A percentile compares a stretch with the other conserved stretches of the same genome.
phyloP scores from a whole-genome alignment of 1,284 basidiomycete genomes.

The Trichosporon faecale region DNA sequence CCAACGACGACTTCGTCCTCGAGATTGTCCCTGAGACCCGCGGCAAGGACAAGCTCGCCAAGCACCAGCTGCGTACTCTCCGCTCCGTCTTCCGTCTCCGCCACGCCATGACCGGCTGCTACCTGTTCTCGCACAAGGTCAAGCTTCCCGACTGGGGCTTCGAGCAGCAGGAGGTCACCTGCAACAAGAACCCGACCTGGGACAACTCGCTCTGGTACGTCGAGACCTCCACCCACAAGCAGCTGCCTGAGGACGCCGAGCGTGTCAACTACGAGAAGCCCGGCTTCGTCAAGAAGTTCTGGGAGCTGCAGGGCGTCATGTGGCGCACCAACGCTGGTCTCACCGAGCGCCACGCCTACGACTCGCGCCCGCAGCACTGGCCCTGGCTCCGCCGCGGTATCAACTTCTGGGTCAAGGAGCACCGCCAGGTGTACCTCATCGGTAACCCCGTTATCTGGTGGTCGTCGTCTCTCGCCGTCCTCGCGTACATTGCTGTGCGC shows the following conservation, averaged over 20 bases:
- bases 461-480: constrained; percentile 68
- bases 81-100: constrained; percentile 78
- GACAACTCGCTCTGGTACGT: constrained; percentile 92
- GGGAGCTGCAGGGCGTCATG: constrained; percentile 91
- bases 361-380: constrained; percentile 88
- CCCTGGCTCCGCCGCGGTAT: constrained; percentile 86
- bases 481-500: constrained; percentile 65
- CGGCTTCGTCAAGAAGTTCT: constrained; percentile 84
- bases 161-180: constrained; percentile 95
- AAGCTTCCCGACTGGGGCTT: constrained; percentile 97
- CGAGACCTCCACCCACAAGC: constrained; percentile 77
- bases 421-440: constrained; percentile 89
- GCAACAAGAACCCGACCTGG: constrained; percentile 90
- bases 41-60: constrained; percentile 63
- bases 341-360: constrained; percentile 90
- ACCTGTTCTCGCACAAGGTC: constrained; percentile 96
- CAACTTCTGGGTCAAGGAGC: constrained; percentile 98
- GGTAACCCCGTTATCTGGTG: constrained; percentile 96
- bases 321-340: constrained; percentile 96
- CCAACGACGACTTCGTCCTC: constrained; percentile 92
- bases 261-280: constrained; percentile 86
- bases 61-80: constrained; percentile 71
- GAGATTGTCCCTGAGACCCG: constrained; percentile 66
- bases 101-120: constrained; percentile 86
- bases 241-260: constrained; percentile 62